Percentiles rank a stretch among this genome's conserved stretches.
phyloP scores from a whole-genome alignment of 768 basidiomycete genomes.

The Kondoa malvinella region DNA sequence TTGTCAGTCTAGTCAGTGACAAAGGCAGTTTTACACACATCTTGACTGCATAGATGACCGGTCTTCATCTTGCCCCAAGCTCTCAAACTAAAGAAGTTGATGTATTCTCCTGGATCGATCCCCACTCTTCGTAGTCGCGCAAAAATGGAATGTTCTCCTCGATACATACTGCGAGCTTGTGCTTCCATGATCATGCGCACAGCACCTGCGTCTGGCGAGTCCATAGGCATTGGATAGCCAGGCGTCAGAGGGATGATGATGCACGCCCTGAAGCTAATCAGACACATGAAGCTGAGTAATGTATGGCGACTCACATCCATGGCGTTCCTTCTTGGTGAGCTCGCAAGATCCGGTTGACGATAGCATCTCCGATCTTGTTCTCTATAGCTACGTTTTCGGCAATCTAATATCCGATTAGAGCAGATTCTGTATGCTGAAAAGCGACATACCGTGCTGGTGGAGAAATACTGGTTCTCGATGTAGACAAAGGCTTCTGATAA shows the following conservation, averaged over 20 bases:
- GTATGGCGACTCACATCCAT: conserved; percentile 42
- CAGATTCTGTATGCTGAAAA: not conserved
- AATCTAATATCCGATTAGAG: not conserved
- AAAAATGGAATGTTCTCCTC: conserved; percentile 86
- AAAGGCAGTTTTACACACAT: conserved; percentile 31
- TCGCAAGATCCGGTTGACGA: conserved; percentile 74
- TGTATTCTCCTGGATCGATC: conserved; percentile 84
- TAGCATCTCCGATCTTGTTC: conserved; percentile 84
- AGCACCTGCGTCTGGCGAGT: conserved; percentile 79
- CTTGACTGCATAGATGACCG: conserved; percentile 67
- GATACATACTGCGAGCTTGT: conserved; percentile 70
- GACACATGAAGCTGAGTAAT: not conserved
- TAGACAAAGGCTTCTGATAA: conserved; percentile 94
- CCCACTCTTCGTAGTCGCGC: conserved; percentile 63
- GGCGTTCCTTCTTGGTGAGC: conserved; percentile 62
- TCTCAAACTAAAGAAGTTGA: conserved; percentile 73
- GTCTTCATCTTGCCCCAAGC: conserved; percentile 84
- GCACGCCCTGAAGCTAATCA: conserved; percentile 42
- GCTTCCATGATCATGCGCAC: conserved; percentile 91
- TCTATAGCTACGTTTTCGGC: conserved; percentile 72
- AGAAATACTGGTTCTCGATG: conserved; percentile 49
- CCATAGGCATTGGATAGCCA: conserved; percentile 63
- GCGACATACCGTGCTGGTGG: conserved; percentile 40
- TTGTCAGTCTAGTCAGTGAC: not conserved
- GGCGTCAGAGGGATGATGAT: conserved; percentile 81